Percentiles rank a stretch among this genome's conserved stretches.
Evolutionary conservation across 805 yeast genomes (phyloP).

Genomic region (Candida michaelii): DNA sequence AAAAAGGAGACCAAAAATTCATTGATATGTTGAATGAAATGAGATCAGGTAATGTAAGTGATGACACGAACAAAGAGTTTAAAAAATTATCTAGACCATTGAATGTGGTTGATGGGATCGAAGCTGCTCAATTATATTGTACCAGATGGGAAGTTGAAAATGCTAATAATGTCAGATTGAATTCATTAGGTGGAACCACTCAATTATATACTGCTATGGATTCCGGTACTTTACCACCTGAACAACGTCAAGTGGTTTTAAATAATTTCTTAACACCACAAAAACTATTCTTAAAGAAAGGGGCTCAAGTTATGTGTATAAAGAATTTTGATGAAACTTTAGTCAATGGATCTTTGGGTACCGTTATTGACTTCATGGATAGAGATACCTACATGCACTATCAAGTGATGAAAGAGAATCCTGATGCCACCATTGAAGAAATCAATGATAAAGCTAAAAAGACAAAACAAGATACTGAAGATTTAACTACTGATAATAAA

Average conservation of each 20-base stretch:
- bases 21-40: conserved; percentile 75
- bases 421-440: conserved; percentile 19
- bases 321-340: conserved; percentile 70
- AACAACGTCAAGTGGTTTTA: conserved; percentile 44
- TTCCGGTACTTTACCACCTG: conserved; percentile 50
- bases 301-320: conserved; percentile 82
- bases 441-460: conserved; percentile 15
- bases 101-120: conserved; percentile 53
- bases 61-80: conserved; percentile 50
- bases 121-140: conserved; percentile 73
- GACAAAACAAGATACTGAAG: conserved; percentile 14
- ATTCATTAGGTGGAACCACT: conserved; percentile 43
- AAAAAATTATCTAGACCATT: conserved; percentile 51
- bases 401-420: conserved; percentile 18
- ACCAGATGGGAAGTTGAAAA: conserved; percentile 70
- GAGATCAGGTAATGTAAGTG: conserved; percentile 60
- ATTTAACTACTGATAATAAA: conserved; percentile 17
- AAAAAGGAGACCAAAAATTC: conserved; percentile 68
- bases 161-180: conserved; percentile 57
- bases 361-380: conserved; percentile 55
- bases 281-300: conserved; percentile 55
- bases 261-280: conserved; percentile 64
- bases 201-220: conserved; percentile 52
- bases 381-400: conserved; percentile 37
- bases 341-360: conserved; percentile 79